phyloP scores from a whole-genome alignment of 23 red algal species.

The Gracilariopsis chorda region DNA sequence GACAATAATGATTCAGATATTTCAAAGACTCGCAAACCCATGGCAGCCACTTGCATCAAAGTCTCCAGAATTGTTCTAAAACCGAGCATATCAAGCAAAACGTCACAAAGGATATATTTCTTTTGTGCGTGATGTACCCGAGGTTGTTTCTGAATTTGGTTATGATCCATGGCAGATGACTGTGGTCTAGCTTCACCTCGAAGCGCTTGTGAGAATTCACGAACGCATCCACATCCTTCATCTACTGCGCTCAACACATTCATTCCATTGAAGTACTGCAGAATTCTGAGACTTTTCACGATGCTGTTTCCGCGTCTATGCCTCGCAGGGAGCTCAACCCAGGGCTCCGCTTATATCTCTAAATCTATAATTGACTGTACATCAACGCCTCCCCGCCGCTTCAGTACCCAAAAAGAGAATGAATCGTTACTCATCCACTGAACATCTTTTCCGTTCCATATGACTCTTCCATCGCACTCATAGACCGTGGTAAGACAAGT shows the following conservation, averaged over 20 bases:
- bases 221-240: conserved; percentile 53
- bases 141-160: not conserved
- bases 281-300: conserved; percentile 28
- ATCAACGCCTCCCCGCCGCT: not conserved
- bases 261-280: conserved; percentile 50
- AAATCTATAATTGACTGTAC: not conserved
- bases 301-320: not conserved
- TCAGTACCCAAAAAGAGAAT: conserved; percentile 4
- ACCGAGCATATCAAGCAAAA: conserved; percentile 33
- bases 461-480: conserved; percentile 18
- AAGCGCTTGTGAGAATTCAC: conserved; percentile 29
- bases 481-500: conserved; percentile 47
- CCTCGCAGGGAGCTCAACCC: not conserved
- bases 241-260: conserved; percentile 19
- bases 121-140: not conserved
- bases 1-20: conserved; percentile 18
- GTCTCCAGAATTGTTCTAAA: conserved; percentile 22
- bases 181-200: not conserved
- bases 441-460: conserved; percentile 21
- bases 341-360: not conserved
- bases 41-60: conserved; percentile 1
- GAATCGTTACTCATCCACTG: conserved; percentile 1
- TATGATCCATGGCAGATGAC: not conserved
- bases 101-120: not conserved
- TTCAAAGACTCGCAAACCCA: not conserved